Evolutionary conservation across 2,329 filamentous ascomycete genomes (phyloP).

Genomic region (Colletotrichum sp.): DNA sequence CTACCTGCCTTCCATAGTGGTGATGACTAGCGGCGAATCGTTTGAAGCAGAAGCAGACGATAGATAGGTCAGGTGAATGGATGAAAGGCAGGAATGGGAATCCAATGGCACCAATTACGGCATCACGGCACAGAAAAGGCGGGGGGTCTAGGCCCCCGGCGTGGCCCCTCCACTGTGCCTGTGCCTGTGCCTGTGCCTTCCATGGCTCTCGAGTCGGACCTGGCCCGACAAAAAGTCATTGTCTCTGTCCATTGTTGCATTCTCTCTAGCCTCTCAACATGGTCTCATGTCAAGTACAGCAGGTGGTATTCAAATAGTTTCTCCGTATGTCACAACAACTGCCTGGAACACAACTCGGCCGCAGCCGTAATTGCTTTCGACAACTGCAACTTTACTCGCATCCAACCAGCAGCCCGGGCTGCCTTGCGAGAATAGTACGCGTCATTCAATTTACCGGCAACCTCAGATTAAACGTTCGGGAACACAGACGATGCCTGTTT

Average conservation of each 20-base stretch:
- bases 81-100: neutral
- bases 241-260: neutral
- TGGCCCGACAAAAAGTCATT: neutral
- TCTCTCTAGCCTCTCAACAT: neutral
- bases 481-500: neutral
- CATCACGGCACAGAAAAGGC: constrained; percentile 15
- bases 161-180: neutral
- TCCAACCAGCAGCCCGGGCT: neutral
- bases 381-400: neutral
- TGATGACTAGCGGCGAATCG: neutral
- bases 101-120: constrained; percentile 12
- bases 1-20: neutral
- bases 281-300: neutral
- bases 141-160: constrained; percentile 6
- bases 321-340: neutral
- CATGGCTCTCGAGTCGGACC: neutral
- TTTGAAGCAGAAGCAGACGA: neutral
- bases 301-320: neutral
- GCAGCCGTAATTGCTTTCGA: neutral
- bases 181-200: neutral
- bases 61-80: constrained; percentile 1
- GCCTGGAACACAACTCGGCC: neutral
- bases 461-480: neutral
- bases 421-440: neutral
- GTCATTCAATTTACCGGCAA: constrained; percentile 1